These are phyloP conservation scores for Paramarasmius palmivorus DNA, from an alignment of 1,284 basidiomycete species.

Conservation along the genomic window DNA sequence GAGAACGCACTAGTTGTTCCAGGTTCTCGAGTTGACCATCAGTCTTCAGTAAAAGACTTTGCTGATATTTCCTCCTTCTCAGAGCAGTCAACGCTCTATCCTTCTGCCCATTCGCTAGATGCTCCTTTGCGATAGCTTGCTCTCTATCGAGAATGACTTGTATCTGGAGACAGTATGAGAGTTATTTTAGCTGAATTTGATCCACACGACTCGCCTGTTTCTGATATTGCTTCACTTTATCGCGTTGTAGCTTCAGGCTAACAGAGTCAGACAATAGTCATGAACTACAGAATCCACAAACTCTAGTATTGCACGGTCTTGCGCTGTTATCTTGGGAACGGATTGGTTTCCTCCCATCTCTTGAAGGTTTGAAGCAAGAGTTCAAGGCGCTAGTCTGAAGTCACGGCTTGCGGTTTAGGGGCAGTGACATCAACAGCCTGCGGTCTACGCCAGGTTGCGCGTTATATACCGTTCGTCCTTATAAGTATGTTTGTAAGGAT, in stretches of 20 bases:
- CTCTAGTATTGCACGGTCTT: constrained; percentile 95
- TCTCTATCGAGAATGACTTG: constrained; percentile 87
- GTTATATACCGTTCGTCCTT: too few relatives aligned
- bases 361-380: not conserved
- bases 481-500: too few relatives aligned
- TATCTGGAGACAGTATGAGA: constrained; percentile 58
- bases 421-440: too few relatives aligned
- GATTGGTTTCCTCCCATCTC: constrained; percentile 77
- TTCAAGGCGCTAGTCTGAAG: not conserved
- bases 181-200: too few relatives aligned
- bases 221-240: constrained; percentile 95
- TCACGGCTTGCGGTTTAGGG: not conserved
- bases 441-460: too few relatives aligned
- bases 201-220: constrained; percentile 62
- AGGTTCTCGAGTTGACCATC: constrained; percentile 89
- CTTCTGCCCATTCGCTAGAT: constrained; percentile 82
- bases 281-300: constrained; percentile 40
- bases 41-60: constrained; percentile 84
- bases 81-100: constrained; percentile 86
- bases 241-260: constrained; percentile 91
- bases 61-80: constrained; percentile 91
- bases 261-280: constrained; percentile 17
- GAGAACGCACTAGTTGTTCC: constrained; percentile 78
- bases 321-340: constrained; percentile 86
- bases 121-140: constrained; percentile 84